Conservation (phyloP, 805 yeast species). For the Alloascoidea africana region DNA sequence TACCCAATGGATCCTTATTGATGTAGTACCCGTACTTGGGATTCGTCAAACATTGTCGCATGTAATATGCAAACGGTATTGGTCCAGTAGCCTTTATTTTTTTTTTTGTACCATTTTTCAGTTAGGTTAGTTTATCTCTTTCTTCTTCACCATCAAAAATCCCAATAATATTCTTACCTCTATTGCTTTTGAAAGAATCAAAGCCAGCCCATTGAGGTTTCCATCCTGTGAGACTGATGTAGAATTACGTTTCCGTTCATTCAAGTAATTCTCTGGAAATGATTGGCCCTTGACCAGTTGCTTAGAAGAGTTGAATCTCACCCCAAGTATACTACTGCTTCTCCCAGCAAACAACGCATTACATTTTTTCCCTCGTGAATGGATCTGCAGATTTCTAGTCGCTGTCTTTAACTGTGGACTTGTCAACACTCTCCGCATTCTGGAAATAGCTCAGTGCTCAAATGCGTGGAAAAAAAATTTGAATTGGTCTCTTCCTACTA, state of each 20-base stretch:
- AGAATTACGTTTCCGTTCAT: no score
- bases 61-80: slow-evolving; percentile 51
- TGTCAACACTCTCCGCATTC: no score
- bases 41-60: slow-evolving; percentile 70
- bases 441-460: no score
- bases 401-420: no score
- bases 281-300: slow-evolving; percentile 1
- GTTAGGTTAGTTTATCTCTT: slow-evolving; percentile 4
- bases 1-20: slow-evolving; percentile 57
- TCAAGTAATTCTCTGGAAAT: background rate
- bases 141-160: no score
- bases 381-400: no score
- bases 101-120: slow-evolving; percentile 2
- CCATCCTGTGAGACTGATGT: no score
- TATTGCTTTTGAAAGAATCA: slow-evolving; percentile 17
- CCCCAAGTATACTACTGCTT: no score
- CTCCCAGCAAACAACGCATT: no score
- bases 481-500: no score
- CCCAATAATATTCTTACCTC: slow-evolving; percentile 6
- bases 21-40: slow-evolving; percentile 72
- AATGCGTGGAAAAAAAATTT: no score
- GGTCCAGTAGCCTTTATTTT: slow-evolving; percentile 51
- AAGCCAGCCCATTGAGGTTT: background rate
- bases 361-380: no score
- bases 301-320: background rate